Base-by-base conservation (phyloP, 108 stramenopile species). In the Pelagomonas calceolata region DNA sequence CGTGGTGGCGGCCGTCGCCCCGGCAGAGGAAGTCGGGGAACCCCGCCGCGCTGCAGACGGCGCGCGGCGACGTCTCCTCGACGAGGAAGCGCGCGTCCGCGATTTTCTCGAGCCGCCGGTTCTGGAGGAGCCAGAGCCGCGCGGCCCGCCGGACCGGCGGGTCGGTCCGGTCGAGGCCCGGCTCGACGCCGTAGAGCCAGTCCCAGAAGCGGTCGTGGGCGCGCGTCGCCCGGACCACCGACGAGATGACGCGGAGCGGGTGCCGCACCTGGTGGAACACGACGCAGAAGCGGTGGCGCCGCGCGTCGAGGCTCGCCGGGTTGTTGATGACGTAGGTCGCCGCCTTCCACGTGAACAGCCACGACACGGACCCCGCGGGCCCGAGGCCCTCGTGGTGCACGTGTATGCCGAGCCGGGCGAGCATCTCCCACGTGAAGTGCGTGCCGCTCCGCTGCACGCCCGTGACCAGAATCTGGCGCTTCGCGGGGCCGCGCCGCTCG, bases 61-160 rank as follows among this genome's bases (percentile, higher is more conserved):
- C 51, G 51, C 51, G 51, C 51, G 51, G 51, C 51, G 51, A 60
- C 51, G 51, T 60, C 51, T 60, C 51, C 51, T 60, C 51, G 51
- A 60, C 51, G 21, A 4, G 18, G 51, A 60, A 60, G 7, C 51
- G 51, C 51, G 51, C 51, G 51, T 60, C 51, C 21, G 51, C 51
- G 51, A 26, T 26, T 3, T 1, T 16, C 51, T 60, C 51, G 51
- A 60, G 18, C 0, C 3, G 51, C 51, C 29, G 21, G 51, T 60
- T 60, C 51, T 60, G 51, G 21, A 17, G 51, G 14, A 60, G 51
- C 51, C 51, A 60, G 51, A 60, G 51, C 21, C 1, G 21, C 21
- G 51, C 51, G 51, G 51, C 3, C 21, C 14, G 51, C 21, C 21
- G 21, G 51, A 60, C 10, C 21, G 26, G 51, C 21, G 51, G 51